Evolutionary conservation across 2,329 filamentous ascomycete species (phyloP).

Genomic region (Penicillium fuscoglaucum): DNA sequence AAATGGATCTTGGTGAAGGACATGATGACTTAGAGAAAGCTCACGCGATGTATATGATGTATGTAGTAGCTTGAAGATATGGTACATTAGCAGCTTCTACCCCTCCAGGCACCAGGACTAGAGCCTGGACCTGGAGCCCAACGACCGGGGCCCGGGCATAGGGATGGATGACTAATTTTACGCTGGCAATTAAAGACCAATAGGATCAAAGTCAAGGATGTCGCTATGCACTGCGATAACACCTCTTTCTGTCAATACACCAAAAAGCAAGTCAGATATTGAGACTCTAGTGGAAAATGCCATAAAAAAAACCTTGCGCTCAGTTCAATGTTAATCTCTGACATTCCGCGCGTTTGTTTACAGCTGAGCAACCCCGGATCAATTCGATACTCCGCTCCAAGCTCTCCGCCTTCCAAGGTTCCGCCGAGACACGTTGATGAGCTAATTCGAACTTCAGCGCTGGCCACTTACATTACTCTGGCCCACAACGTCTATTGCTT

Average conservation of each 20-base stretch:
- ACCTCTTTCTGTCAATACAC: neutral
- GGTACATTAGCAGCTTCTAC: neutral
- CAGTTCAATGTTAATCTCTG: neutral
- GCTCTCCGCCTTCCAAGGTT: constrained; percentile 31
- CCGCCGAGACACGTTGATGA: constrained; percentile 22
- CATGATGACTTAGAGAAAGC: neutral
- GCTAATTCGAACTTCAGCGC: constrained; percentile 14
- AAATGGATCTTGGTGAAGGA: neutral
- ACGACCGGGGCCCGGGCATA: neutral
- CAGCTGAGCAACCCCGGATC: constrained; percentile 13
- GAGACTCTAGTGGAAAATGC: too few relatives aligned
- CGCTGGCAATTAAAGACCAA: neutral
- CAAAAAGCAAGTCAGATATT: neutral
- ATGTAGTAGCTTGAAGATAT: neutral
- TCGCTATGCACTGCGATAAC: neutral
- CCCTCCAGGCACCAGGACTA: neutral
- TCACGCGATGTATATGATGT: neutral
- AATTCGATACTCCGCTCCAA: constrained; percentile 27
- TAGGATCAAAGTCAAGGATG: neutral
- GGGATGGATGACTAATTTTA: neutral
- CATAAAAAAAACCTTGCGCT: neutral
- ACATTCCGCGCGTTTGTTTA: neutral
- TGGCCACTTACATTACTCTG: constrained; percentile 15
- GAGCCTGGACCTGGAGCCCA: neutral
- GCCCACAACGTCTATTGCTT: constrained; percentile 6